A percentile compares a stretch with the other conserved stretches of the same genome.
Conservation (phyloP, 768 basidiomycete genomes). For the Agaricus blazei region DNA sequence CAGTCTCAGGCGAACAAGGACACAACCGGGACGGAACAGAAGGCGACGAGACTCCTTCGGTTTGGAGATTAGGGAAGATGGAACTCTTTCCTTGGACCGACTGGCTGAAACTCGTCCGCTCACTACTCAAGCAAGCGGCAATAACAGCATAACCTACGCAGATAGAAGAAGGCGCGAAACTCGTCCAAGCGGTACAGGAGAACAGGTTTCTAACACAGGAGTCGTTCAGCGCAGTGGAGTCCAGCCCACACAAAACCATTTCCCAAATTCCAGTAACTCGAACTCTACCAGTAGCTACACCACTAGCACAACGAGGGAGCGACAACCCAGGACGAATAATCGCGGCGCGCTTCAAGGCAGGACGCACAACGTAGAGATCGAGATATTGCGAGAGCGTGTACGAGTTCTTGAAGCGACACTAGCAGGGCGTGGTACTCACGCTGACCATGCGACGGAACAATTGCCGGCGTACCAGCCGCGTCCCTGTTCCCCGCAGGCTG, state of each 20-base stretch:
- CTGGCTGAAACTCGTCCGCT: not conserved
- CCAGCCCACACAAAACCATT: too few species aligned
- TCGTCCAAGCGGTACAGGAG: not conserved
- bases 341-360: not conserved
- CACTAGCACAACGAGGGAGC: too few species aligned
- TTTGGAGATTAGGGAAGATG: not conserved
- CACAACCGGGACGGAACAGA: not conserved
- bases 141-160: not conserved
- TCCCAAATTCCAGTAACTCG: too few species aligned
- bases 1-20: not conserved
- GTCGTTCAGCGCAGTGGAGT: not conserved
- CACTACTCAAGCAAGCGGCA: not conserved
- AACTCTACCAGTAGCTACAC: too few species aligned
- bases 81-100: not conserved
- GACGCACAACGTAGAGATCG: not conserved
- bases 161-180: not conserved
- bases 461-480: slow-evolving; percentile 1
- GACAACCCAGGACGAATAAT: not conserved
- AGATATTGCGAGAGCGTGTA: slow-evolving; percentile 4
- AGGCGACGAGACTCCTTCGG: slow-evolving; percentile 2
- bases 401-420: not conserved
- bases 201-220: not conserved
- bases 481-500: not conserved
- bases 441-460: not conserved
- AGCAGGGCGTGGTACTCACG: not conserved